These are phyloP conservation scores for Diphasiastrum complanatum DNA, from an alignment of 83 land plant species.

Conservation along the genomic window DNA sequence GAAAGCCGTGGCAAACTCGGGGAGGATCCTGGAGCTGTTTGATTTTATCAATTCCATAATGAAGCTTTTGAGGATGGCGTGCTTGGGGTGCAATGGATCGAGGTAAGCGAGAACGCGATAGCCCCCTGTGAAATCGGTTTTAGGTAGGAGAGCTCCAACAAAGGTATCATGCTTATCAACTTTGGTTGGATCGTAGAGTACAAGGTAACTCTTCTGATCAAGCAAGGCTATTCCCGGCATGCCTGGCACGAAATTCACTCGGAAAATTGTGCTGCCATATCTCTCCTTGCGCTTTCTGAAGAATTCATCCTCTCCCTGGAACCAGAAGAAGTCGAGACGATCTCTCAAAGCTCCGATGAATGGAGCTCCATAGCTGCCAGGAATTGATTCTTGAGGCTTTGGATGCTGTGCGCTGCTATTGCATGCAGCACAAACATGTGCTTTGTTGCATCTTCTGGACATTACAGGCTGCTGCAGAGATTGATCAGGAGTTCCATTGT, in stretches of 20 bases:
- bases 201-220: conserved; percentile 35
- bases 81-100: conserved; percentile 15
- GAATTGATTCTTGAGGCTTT: too few species aligned
- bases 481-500: too few species aligned
- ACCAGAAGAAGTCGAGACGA: conserved; percentile 31
- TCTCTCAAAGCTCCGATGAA: conserved; percentile 27
- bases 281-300: conserved; percentile 28
- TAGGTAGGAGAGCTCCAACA: conserved; percentile 5
- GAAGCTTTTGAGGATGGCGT: conserved; percentile 16
- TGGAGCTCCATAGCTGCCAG: conserved; percentile 36
- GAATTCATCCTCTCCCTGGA: conserved; percentile 31
- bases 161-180: conserved; percentile 26
- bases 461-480: too few species aligned
- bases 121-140: conserved; percentile 12
- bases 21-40: background rate
- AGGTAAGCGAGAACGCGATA: conserved; percentile 11
- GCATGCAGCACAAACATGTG: too few species aligned
- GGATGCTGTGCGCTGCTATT: too few species aligned
- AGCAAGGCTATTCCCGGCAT: conserved; percentile 34
- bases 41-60: conserved; percentile 7
- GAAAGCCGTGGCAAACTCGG: conserved; percentile 9
- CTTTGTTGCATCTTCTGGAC: too few species aligned
- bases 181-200: conserved; percentile 30
- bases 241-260: conserved; percentile 32
- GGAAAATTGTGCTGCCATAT: conserved; percentile 37